A percentile compares a stretch with the other conserved stretches of the same genome.
phyloP scores from a whole-genome alignment of 176 grass and related monocot genomes.

The Canna indica region DNA sequence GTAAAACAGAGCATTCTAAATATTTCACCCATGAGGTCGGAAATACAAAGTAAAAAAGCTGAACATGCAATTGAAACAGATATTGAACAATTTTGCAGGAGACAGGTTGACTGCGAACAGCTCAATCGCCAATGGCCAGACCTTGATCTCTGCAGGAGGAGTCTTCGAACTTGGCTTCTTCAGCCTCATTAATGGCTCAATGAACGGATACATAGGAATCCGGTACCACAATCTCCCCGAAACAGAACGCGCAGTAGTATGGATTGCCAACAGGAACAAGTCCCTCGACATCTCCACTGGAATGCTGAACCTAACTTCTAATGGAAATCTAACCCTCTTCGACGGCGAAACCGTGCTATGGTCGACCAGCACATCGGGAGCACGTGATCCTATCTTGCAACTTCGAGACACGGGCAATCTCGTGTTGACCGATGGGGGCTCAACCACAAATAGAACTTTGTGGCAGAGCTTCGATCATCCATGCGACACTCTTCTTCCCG shows the following conservation, averaged over 20 bases:
- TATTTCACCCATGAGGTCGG: no score
- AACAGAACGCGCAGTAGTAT: neutral
- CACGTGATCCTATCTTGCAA: no score
- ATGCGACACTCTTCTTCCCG: conserved; percentile 57
- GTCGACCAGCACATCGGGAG: neutral
- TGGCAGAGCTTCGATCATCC: conserved; percentile 72
- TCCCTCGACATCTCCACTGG: neutral
- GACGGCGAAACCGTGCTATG: neutral
- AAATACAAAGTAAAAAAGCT: no score
- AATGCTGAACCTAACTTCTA: neutral
- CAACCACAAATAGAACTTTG: neutral
- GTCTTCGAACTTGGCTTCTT: no score
- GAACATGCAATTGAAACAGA: no score
- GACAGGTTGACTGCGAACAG: no score
- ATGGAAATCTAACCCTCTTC: neutral
- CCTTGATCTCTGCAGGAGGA: no score
- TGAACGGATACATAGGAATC: neutral
- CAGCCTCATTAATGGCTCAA: no score
- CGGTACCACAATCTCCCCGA: neutral
- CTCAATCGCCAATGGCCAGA: no score
- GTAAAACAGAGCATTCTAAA: no score
- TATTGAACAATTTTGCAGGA: no score
- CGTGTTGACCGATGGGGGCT: neutral
- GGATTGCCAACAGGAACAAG: conserved; percentile 1
- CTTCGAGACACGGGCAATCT: conserved; percentile 9